phyloP scores from a whole-genome alignment of 2,329 filamentous ascomycete species.

The Pleomassaria siparia region DNA sequence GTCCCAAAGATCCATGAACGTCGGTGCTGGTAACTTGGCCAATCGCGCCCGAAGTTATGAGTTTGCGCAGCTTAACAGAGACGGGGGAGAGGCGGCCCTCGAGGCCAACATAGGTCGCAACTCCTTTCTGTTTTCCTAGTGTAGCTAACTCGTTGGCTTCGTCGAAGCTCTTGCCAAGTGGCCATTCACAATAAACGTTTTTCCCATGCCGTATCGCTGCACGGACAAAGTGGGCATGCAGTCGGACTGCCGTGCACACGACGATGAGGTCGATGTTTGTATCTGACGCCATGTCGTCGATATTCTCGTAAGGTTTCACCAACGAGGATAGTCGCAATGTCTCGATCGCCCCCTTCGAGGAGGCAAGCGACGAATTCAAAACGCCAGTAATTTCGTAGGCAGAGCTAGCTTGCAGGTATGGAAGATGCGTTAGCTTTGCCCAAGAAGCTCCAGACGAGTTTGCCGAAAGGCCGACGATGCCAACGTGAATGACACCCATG shows the following conservation, averaged over 20 bases:
- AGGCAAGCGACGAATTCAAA: slow-evolving; percentile 47
- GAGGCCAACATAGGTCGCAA: slow-evolving; percentile 47
- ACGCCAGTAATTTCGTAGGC: slow-evolving; percentile 49
- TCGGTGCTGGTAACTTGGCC: slow-evolving; percentile 42
- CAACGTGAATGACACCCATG: slow-evolving; percentile 17
- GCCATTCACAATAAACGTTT: slow-evolving; percentile 50
- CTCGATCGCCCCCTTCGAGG: slow-evolving; percentile 44
- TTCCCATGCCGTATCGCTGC: slow-evolving; percentile 44
- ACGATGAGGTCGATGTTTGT: slow-evolving; percentile 48
- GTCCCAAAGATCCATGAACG: slow-evolving; percentile 11
- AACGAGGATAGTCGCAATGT: slow-evolving; percentile 35
- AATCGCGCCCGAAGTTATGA: slow-evolving; percentile 42
- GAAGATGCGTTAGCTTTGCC: slow-evolving; percentile 38
- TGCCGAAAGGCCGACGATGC: slow-evolving; percentile 19
- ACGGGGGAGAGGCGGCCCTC: slow-evolving; percentile 44
- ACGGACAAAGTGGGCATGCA: slow-evolving; percentile 40
- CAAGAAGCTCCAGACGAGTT: slow-evolving; percentile 20
- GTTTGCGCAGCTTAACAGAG: slow-evolving; percentile 39
- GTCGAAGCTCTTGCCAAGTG: slow-evolving; percentile 37
- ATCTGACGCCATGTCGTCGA: slow-evolving; percentile 45
- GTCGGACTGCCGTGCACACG: slow-evolving; percentile 40
- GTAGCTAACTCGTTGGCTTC: slow-evolving; percentile 44
- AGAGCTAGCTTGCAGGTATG: slow-evolving; percentile 24
- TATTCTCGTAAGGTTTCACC: slow-evolving; percentile 46
- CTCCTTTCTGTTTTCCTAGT: slow-evolving; percentile 38